phyloP scores from a whole-genome alignment of 257 asterid species.

The Lavandula angustifolia region DNA sequence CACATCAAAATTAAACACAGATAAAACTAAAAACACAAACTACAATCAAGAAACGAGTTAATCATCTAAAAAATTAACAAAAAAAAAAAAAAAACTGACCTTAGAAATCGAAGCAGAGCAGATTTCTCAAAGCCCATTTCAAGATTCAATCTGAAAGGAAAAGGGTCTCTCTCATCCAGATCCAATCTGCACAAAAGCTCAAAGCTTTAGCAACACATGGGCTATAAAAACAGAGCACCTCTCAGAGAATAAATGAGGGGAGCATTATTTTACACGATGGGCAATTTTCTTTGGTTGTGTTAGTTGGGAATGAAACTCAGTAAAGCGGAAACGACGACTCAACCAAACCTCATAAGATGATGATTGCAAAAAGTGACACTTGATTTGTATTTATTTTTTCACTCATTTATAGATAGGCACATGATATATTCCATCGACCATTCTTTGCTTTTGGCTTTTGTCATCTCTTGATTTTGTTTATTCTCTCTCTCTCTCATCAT shows the following conservation, averaged over 20 bases:
- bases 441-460: conserved; percentile 44
- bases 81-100: conserved; percentile 18
- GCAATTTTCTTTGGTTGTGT: conserved; percentile 19
- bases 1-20: neutral
- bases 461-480: conserved; percentile 29
- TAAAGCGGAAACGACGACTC: conserved; percentile 33
- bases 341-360: conserved; percentile 29
- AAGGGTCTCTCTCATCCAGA: conserved; percentile 32
- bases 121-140: conserved; percentile 31
- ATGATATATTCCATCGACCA: neutral
- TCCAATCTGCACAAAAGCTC: conserved; percentile 29
- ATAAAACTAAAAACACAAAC: too few species aligned
- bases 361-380: conserved; percentile 30
- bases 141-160: conserved; percentile 24
- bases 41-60: conserved; percentile 11
- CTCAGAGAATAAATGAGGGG: conserved; percentile 11
- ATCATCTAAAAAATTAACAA: neutral
- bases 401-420: neutral
- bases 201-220: conserved; percentile 18
- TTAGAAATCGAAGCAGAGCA: conserved; percentile 12
- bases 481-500: neutral
- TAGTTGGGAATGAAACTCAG: conserved; percentile 43
- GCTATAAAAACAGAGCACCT: conserved; percentile 29
- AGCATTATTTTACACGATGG: conserved; percentile 29
- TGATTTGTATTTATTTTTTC: conserved; percentile 15